These are phyloP conservation scores for Lavandula angustifolia DNA, from an alignment of 257 asterid genomes.

Conservation along the genomic window DNA sequence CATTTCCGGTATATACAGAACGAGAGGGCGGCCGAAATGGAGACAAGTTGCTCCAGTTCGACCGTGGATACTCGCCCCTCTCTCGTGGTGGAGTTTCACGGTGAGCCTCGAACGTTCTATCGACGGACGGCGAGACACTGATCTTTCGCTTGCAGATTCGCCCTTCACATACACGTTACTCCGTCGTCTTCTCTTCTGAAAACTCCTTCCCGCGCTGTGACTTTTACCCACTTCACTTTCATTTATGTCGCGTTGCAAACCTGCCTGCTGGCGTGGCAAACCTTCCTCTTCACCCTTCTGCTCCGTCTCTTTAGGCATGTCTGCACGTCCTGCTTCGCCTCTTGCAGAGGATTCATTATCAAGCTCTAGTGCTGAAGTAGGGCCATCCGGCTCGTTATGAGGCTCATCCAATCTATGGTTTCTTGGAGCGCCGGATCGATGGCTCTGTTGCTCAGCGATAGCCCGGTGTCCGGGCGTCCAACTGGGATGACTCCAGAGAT, in stretches of 20 bases:
- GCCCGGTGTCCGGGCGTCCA: constrained; percentile 64
- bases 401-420: constrained; percentile 29
- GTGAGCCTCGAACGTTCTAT: too few relatives aligned
- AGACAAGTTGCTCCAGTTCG: neutral
- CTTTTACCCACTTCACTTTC: constrained; percentile 35
- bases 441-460: constrained; percentile 66
- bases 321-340: constrained; percentile 31
- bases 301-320: constrained; percentile 30
- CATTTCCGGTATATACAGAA: too few relatives aligned
- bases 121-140: constrained; percentile 27
- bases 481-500: constrained; percentile 80
- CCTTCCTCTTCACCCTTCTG: constrained; percentile 29
- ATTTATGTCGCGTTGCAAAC: constrained; percentile 9
- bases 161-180: constrained; percentile 8
- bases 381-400: constrained; percentile 13
- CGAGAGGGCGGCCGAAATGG: neutral
- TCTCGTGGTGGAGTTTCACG: neutral
- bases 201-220: constrained; percentile 27
- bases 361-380: constrained; percentile 27
- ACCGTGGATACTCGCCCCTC: neutral
- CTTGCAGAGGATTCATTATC: constrained; percentile 22
- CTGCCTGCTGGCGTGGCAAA: constrained; percentile 30
- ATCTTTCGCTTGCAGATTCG: constrained; percentile 28
- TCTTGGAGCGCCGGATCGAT: constrained; percentile 37
- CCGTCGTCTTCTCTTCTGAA: constrained; percentile 25